Evolutionary conservation across 1,284 basidiomycete species (phyloP), one percentile per base, ranked within the genome.

Genomic region (Chalciporus sp.): DNA sequence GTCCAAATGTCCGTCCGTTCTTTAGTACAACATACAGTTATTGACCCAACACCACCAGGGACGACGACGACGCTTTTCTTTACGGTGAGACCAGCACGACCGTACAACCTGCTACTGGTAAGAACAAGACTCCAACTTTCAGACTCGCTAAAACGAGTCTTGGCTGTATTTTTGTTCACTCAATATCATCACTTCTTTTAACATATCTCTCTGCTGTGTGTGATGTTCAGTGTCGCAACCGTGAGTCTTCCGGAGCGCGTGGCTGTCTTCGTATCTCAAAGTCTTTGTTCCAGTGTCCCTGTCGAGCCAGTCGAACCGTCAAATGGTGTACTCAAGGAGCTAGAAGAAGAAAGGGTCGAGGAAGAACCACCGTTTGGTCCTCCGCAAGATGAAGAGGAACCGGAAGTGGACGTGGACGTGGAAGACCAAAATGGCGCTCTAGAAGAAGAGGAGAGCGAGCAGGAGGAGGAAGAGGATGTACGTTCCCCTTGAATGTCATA

Each of bases 41-140:
- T 71, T 70, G 49, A 70, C 71, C 31, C 45, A 51, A 45, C 31
- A 54, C 57, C 47, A 51, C 50, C 52, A 77, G 73, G 69, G 85
- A 87, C 66, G 88, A 88, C 70, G 86, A 90, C 70, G 88, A 90
- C 68, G 88, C 85, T 42, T 90, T 85, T 68, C 74, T 90, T 56
- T 90, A 90, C 61, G 87, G 88, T 61, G 78, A 78, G 57, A 76
- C 82, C 43, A 65, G 74, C 52, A 61, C 72, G 56, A 58, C 69
- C 63, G 72, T 69, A 40, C 57, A 61, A 57, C 23, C 23, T 23
- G 68, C 72, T 57, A 71, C 74, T 70, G 79, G 81, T 82, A 73
- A 79, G 79, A 62, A 62, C 66, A 62, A 57, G 56, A 60, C 58
- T 58, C 44, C 48, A 49, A 50, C 55, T 60, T 54, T 56, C 55